phyloP scores from a whole-genome alignment of 1,284 basidiomycete species.

The Apiotrichum gamsii region DNA sequence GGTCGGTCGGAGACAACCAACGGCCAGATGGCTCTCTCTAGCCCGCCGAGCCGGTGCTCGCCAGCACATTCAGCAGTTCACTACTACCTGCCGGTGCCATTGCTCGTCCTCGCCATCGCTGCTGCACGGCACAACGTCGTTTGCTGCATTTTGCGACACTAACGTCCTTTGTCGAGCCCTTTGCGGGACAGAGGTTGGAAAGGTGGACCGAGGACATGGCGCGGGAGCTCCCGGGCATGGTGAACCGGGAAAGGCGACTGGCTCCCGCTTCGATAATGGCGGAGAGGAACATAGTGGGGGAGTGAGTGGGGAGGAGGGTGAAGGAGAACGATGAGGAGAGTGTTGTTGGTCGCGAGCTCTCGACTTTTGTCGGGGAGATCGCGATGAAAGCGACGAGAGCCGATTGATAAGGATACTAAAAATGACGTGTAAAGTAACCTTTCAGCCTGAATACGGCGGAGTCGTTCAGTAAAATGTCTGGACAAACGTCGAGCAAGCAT shows the following conservation, averaged over 20 bases:
- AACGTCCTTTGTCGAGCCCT: conserved; percentile 37
- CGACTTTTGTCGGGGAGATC: neutral
- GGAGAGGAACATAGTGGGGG: conserved; percentile 16
- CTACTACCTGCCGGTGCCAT: too few relatives aligned
- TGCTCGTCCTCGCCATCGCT: too few relatives aligned
- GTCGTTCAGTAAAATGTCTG: too few relatives aligned
- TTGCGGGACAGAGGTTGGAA: conserved; percentile 32
- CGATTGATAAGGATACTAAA: neutral
- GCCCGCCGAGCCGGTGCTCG: too few relatives aligned
- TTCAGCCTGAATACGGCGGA: too few relatives aligned
- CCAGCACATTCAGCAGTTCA: too few relatives aligned
- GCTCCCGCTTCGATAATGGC: conserved; percentile 14
- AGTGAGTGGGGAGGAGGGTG: neutral
- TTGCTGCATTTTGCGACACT: too few relatives aligned
- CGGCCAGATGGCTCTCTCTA: too few relatives aligned
- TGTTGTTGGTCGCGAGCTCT: neutral
- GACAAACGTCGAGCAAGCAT: too few relatives aligned
- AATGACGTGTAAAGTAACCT: neutral
- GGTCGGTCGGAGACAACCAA: too few relatives aligned
- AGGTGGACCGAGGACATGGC: conserved; percentile 28
- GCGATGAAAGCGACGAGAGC: neutral
- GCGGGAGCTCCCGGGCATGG: conserved; percentile 15
- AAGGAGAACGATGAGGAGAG: neutral
- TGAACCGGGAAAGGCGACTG: conserved; percentile 9
- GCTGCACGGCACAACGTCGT: too few relatives aligned